These are phyloP conservation scores for Xylariaceae sp. DNA, from an alignment of 2,329 filamentous ascomycete species.

Conservation along the genomic window DNA sequence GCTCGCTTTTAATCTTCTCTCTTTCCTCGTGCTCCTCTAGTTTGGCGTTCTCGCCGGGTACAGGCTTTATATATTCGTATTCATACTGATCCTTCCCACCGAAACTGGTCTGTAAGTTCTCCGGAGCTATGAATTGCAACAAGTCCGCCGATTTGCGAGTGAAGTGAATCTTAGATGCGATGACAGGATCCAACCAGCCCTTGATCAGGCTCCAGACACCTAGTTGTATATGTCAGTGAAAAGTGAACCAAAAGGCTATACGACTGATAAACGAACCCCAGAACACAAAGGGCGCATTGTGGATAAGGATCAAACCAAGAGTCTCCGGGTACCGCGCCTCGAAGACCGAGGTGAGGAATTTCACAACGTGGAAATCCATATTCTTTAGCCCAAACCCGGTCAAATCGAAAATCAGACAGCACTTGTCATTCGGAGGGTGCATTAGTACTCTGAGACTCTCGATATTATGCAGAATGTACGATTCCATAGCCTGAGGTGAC, in stretches of 20 bases:
- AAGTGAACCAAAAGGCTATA: background rate
- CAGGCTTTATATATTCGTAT: slow-evolving; percentile 16
- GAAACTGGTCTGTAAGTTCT: slow-evolving; percentile 10
- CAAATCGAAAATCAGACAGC: slow-evolving; percentile 17
- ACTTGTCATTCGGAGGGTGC: slow-evolving; percentile 4
- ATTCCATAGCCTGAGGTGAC: slow-evolving; percentile 11
- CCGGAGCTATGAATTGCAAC: slow-evolving; percentile 8
- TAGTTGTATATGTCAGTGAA: background rate
- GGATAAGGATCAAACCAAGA: slow-evolving; percentile 13
- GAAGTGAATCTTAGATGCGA: slow-evolving; percentile 19
- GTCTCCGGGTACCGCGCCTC: slow-evolving; percentile 20
- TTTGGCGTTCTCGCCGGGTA: slow-evolving; percentile 11
- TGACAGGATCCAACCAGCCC: slow-evolving; percentile 16
- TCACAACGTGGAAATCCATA: slow-evolving; percentile 16
- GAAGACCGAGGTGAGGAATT: slow-evolving; percentile 15
- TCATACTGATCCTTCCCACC: slow-evolving; percentile 16
- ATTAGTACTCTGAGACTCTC: slow-evolving; percentile 8
- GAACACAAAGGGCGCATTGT: slow-evolving; percentile 20
- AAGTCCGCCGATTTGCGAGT: slow-evolving; percentile 15
- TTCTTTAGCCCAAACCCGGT: slow-evolving; percentile 16
- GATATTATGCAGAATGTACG: slow-evolving; percentile 16
- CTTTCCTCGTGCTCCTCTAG: slow-evolving; percentile 8
- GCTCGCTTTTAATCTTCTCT: slow-evolving; percentile 7
- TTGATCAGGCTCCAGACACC: slow-evolving; percentile 18
- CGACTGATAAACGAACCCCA: slow-evolving; percentile 9